phyloP scores from a whole-genome alignment of 345 rosid species.

The Crucihimalaya himalaica region DNA sequence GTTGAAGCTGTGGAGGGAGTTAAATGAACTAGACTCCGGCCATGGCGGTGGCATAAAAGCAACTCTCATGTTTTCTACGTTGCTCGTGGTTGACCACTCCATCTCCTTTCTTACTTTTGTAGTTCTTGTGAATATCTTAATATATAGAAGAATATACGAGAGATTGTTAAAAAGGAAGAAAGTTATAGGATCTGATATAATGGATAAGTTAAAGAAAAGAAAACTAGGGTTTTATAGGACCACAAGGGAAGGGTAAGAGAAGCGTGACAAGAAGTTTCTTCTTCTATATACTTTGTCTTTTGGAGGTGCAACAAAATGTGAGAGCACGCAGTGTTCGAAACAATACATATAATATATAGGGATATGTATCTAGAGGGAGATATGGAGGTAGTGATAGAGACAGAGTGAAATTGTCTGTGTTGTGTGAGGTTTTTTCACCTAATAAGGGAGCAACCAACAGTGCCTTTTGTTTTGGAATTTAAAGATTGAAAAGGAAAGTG shows the following conservation, averaged over 20 bases:
- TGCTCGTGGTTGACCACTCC: conserved; percentile 33
- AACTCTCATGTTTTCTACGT: conserved; percentile 37
- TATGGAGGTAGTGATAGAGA: conserved; percentile 26
- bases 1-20: conserved; percentile 63
- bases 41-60: conserved; percentile 34
- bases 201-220: background rate
- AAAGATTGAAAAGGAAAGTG: conserved; percentile 41
- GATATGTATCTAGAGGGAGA: conserved; percentile 15
- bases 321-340: conserved; percentile 28
- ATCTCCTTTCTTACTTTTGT: conserved; percentile 7
- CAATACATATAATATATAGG: conserved; percentile 19
- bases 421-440: conserved; percentile 39
- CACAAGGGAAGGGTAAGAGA: conserved; percentile 38
- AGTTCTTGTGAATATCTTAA: conserved; percentile 15
- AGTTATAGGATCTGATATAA: background rate
- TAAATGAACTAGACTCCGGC: conserved; percentile 47
- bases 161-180: background rate
- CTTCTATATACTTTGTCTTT: conserved; percentile 25
- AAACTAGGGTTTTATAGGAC: conserved; percentile 33
- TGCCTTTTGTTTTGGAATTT: conserved; percentile 42
- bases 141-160: conserved; percentile 10
- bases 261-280: conserved; percentile 44
- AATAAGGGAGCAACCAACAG: conserved; percentile 59
- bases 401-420: conserved; percentile 29
- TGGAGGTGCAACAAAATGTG: conserved; percentile 47